phyloP scores from a whole-genome alignment of 179 eudicot species.

The Heliamphora pulchella region DNA sequence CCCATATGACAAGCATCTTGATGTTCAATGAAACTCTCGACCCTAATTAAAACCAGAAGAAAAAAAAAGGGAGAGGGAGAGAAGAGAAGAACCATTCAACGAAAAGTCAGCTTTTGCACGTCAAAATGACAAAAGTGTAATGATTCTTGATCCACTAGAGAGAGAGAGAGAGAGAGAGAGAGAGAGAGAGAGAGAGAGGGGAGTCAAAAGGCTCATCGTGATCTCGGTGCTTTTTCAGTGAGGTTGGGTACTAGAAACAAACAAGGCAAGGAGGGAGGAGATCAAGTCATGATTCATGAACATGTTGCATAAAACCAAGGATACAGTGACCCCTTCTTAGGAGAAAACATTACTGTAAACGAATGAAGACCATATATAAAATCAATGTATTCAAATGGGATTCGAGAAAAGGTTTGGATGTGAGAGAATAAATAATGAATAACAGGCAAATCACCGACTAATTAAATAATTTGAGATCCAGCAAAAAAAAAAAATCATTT shows the following conservation, averaged over 20 bases:
- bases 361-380: background rate
- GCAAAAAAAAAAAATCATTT: background rate
- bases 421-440: background rate
- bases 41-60: background rate
- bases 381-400: background rate
- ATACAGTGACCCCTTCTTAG: background rate
- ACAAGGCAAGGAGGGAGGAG: background rate
- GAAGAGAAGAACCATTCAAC: background rate
- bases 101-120: background rate
- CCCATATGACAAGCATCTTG: slow-evolving; percentile 26
- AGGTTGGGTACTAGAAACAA: background rate
- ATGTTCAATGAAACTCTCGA: slow-evolving; percentile 28
- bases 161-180: no score
- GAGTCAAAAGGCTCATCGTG: background rate
- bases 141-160: background rate
- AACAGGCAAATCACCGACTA: background rate
- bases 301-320: background rate
- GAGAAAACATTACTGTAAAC: background rate
- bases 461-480: no score
- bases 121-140: background rate
- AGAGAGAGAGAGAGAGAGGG: background rate
- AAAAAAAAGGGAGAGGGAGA: background rate
- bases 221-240: background rate
- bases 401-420: background rate
- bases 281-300: background rate